Percentiles rank a stretch among this genome's conserved stretches.
phyloP scores from a whole-genome alignment of 2,329 filamentous ascomycete species.

The Sphaerostilbella broomeana region DNA sequence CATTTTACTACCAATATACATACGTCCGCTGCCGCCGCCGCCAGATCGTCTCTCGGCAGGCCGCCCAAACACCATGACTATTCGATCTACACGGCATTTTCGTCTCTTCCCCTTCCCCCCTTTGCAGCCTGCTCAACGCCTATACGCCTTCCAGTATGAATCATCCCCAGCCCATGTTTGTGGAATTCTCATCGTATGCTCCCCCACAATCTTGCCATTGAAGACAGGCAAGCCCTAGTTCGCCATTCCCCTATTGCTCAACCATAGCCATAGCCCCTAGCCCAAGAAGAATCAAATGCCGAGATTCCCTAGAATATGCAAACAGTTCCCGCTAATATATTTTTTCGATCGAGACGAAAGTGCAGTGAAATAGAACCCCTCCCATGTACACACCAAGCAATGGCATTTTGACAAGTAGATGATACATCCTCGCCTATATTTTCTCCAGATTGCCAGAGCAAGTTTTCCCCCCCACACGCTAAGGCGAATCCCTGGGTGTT shows the following conservation, averaged over 20 bases:
- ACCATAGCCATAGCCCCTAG: background rate
- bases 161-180: slow-evolving; percentile 1
- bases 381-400: too few relatives aligned
- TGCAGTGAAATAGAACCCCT: background rate
- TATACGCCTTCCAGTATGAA: slow-evolving; percentile 9
- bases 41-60: background rate
- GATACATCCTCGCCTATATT: slow-evolving; percentile 1
- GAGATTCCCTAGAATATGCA: slow-evolving; percentile 7
- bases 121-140: slow-evolving; percentile 8
- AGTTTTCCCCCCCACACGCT: slow-evolving; percentile 3
- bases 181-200: too few relatives aligned
- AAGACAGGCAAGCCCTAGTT: background rate
- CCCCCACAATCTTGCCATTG: background rate
- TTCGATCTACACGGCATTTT: too few relatives aligned
- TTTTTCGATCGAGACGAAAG: background rate
- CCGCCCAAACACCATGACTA: background rate
- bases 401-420: slow-evolving; percentile 3
- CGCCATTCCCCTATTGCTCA: background rate
- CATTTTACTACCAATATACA: slow-evolving; percentile 9
- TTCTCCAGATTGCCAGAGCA: slow-evolving; percentile 1
- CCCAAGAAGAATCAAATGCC: background rate
- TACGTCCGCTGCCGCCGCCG: too few relatives aligned
- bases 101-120: background rate
- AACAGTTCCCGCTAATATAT: slow-evolving; percentile 6
- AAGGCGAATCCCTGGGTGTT: background rate